A percentile compares a stretch with the other conserved stretches of the same genome.
These are phyloP conservation scores for Cubamyces sp. DNA, from an alignment of 768 basidiomycete genomes.

Conservation along the genomic window DNA sequence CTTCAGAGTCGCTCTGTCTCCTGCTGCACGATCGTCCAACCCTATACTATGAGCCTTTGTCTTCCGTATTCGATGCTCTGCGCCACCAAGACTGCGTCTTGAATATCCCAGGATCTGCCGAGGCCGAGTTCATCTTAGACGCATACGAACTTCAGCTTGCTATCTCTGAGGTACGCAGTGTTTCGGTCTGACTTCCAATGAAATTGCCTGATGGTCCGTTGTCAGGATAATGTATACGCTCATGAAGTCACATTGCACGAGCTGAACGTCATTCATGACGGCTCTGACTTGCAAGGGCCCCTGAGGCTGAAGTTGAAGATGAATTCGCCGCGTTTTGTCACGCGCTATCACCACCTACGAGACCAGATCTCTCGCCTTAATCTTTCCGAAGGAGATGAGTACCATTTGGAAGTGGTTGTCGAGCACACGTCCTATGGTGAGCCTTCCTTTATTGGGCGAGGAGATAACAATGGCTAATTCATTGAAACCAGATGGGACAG, in stretches of 20 bases:
- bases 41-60: conserved; percentile 78
- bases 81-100: conserved; percentile 62
- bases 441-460: too few species aligned
- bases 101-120: conserved; percentile 48
- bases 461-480: too few species aligned
- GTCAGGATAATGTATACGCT: conserved; percentile 69
- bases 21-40: conserved; percentile 67
- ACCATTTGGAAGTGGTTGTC: neutral
- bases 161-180: conserved; percentile 62
- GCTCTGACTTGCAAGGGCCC: conserved; percentile 61
- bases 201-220: neutral
- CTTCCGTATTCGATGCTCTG: conserved; percentile 70
- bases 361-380: conserved; percentile 53
- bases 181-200: neutral
- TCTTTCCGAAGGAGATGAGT: conserved; percentile 27
- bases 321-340: conserved; percentile 61
- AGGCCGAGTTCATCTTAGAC: conserved; percentile 69
- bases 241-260: conserved; percentile 75
- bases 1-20: conserved; percentile 32
- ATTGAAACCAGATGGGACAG: too few species aligned
- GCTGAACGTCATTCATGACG: conserved; percentile 70
- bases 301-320: conserved; percentile 60
- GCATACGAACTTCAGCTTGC: conserved; percentile 70
- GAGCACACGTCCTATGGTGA: conserved; percentile 1
- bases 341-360: conserved; percentile 66